Base-by-base conservation (phyloP, 208 protist genomes). In the Porcisia deanei region DNA sequence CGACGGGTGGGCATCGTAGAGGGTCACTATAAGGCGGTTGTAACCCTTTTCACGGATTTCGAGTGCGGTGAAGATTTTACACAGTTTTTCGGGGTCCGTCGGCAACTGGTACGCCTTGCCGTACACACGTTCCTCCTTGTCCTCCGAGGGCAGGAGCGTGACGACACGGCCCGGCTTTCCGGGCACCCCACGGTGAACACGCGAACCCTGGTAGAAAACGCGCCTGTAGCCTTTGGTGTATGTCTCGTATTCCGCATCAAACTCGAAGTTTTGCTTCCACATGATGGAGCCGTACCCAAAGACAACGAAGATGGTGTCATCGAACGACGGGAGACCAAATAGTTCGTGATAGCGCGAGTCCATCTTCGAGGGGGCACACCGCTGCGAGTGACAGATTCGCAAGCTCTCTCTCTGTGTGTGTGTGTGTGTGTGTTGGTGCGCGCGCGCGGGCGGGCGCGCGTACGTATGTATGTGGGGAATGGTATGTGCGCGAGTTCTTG, bases 191-290 rank as follows among this genome's bases (percentile, higher is more conserved):
- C 93, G 90, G 86, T 97, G 93, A 60, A 94, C 90, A 12, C 76
- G 69, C 43, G 85, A 92, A 59, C 90, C 88, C 72, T 97, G 93
- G 72, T 92, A 94, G 75, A 97, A 97, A 34, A 93, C 82, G 34
- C 93, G 88, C 63, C 82, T 76, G 71, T 81, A 81, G 45, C 90
- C 92, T 70, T 84, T 88, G 72, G 94, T 87, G 84, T 86, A 95
- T 7, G 80, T 73, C 30, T 90, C 84, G 78, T 93, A 91, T 67
- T 75, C 73, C 55, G 74, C 79, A 7, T 80, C 84, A 77, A 87
- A 95, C 37, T 90, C 86, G 73, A 97, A 97, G 76, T 92, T 87
- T 74, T 94, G 88, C 80, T 97, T 97, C 90, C 90, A 97, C 65
- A 95, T 41, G 68, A 97, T 90, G 60, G 87, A 93, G 59, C 93